Evolutionary conservation across 2,329 filamentous ascomycete species (phyloP), one percentile per base, ranked within the genome.

Genomic region (Claviceps digitariae): DNA sequence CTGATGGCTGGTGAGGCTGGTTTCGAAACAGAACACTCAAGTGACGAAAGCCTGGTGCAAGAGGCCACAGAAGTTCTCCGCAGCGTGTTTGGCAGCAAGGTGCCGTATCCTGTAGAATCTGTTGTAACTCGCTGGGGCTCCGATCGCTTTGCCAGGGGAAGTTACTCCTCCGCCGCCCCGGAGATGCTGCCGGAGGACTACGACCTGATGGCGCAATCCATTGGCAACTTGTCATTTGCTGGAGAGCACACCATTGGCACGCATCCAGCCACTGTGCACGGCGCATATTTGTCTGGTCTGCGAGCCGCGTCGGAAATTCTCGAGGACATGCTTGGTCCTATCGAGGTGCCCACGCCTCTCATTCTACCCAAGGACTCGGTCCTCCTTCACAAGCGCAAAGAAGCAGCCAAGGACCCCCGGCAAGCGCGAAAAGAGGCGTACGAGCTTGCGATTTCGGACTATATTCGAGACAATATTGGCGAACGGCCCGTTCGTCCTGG

Each of bases 1-100:
- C 77, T 98, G 29, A 96, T 98, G 91, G 91, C 91, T 50, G 93
- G 93, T 23, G 88, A 96, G 60, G 88, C 94, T 21, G 93, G 90
- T 17, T 87, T 90, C 60, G 86, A 95, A 57, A 89, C 89, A 0
- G 94, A 98, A 68, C 74, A 75, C 51, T 82, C 83, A 1, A 78
- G 81, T 51, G 87, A 96, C 59, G 79, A 86, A 41, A 79, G 82
- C 43, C 81, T 98, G 7, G 74, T 97, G 44, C 70, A 75, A 4
- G 91, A 97, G 67, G 90, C 93, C 38, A 90, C 87, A 1, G 75
- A 79, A 10, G 82, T 94, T 38, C 74, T 97, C 21, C 81, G 83
- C 45, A 82, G 81, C 59, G 82, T 95, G 47, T 96, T 95, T 62
- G 79, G 82, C 1, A 62, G 71, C 15, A 67, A 74, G 31, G 86